Evolutionary conservation across 352 stramenopile genomes (phyloP).

Genomic region (Phytophthora hybrid): DNA sequence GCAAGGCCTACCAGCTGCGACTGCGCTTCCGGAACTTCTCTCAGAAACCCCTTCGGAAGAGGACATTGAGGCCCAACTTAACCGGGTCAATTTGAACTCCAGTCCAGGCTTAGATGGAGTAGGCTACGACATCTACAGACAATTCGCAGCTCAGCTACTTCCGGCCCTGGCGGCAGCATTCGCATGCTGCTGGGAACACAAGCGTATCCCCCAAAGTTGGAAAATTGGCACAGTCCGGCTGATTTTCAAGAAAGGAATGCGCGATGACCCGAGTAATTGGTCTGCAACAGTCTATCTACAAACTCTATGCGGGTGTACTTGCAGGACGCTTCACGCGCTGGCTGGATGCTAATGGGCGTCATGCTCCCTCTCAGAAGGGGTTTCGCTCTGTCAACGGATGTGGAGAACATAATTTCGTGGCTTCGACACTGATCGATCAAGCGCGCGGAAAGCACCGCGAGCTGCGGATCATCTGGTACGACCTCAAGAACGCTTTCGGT

Average conservation of each 20-base stretch:
- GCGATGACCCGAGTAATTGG: neutral
- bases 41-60: neutral
- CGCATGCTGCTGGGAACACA: neutral
- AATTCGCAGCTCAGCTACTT: conserved; percentile 9
- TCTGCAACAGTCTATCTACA: neutral
- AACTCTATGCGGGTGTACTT: neutral
- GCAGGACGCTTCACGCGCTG: neutral
- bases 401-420: too few relatives aligned
- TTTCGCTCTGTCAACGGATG: neutral
- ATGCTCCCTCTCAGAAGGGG: neutral
- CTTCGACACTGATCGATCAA: too few relatives aligned
- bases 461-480: neutral
- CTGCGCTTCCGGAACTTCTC: neutral
- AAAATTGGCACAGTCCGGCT: conserved; percentile 1
- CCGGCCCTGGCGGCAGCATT: conserved; percentile 10
- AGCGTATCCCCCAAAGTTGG: neutral
- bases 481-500: neutral
- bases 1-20: neutral
- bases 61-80: conserved; percentile 18
- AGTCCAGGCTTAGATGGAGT: conserved; percentile 34
- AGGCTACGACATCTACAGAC: conserved; percentile 29
- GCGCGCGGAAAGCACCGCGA: neutral
- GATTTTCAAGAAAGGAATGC: neutral
- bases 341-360: neutral
- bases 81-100: neutral